These are phyloP conservation scores for Boletus austroedulis DNA, from an alignment of 1,284 basidiomycete genomes.

Conservation along the genomic window DNA sequence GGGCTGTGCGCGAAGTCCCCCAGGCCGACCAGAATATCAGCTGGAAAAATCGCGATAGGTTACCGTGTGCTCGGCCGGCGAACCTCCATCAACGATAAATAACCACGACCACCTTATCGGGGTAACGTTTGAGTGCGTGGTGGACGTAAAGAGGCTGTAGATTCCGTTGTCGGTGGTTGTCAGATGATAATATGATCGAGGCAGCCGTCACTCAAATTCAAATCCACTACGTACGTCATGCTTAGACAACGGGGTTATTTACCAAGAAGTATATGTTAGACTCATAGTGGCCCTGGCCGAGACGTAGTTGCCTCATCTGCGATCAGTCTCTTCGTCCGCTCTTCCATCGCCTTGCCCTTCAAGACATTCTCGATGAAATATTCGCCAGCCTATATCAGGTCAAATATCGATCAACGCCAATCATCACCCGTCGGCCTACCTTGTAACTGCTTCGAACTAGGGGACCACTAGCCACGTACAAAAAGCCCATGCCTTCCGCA, in stretches of 20 bases:
- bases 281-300: slow-evolving; percentile 11
- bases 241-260: no score
- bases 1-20: not conserved
- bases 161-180: not conserved
- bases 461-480: slow-evolving; percentile 97
- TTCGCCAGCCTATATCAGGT: slow-evolving; percentile 70
- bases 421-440: slow-evolving; percentile 44
- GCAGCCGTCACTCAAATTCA: no score
- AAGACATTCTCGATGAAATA: slow-evolving; percentile 91
- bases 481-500: slow-evolving; percentile 92
- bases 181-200: no score
- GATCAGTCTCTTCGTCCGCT: slow-evolving; percentile 39
- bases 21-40: not conserved
- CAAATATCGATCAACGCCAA: slow-evolving; percentile 7
- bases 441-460: slow-evolving; percentile 97
- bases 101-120: not conserved
- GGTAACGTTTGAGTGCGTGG: not conserved
- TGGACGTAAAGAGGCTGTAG: not conserved
- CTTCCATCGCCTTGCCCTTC: slow-evolving; percentile 53
- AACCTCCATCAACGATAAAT: not conserved
- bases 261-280: not conserved
- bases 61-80: no score
- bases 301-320: slow-evolving; percentile 19
- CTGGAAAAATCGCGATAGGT: not conserved
- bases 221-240: no score